Evolutionary conservation across 331 rosid genomes (phyloP).

Genomic region (Rhamnella rubrinervis): DNA sequence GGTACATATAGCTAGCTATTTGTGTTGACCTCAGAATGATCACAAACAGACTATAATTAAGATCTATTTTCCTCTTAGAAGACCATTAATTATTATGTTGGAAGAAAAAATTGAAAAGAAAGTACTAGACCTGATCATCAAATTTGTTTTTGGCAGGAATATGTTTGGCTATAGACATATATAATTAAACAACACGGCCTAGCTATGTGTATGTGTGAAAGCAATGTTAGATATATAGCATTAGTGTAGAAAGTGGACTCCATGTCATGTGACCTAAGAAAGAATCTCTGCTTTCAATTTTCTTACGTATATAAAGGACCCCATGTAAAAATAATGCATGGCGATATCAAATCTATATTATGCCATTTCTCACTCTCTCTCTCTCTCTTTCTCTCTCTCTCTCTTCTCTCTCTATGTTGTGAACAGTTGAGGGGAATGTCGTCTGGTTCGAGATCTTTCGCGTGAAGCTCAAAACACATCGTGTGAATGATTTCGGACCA

Average conservation of each 20-base stretch:
- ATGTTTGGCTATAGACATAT: too few species aligned
- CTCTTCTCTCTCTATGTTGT: slow-evolving; percentile 26
- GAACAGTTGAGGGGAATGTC: slow-evolving; percentile 74
- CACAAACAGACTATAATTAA: background rate
- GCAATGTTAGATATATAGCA: slow-evolving; percentile 27
- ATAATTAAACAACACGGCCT: background rate
- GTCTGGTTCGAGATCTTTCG: slow-evolving; percentile 73
- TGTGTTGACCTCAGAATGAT: background rate
- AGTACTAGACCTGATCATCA: too few species aligned
- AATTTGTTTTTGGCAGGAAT: too few species aligned
- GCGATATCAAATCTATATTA: slow-evolving; percentile 44
- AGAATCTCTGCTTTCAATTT: slow-evolving; percentile 30
- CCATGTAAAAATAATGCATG: slow-evolving; percentile 63
- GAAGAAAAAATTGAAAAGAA: background rate
- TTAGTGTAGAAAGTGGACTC: slow-evolving; percentile 54
- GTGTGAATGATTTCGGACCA: slow-evolving; percentile 86
- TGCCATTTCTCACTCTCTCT: slow-evolving; percentile 13
- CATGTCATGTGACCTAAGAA: slow-evolving; percentile 49
- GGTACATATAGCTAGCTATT: background rate
- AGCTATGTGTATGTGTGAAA: slow-evolving; percentile 45
- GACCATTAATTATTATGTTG: background rate
- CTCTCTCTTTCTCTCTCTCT: slow-evolving; percentile 27
- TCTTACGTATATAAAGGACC: slow-evolving; percentile 62
- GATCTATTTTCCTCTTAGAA: background rate
- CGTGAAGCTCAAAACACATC: slow-evolving; percentile 16